phyloP scores from a whole-genome alignment of 768 basidiomycete genomes.

The Pleurotus salmoneostramineus region DNA sequence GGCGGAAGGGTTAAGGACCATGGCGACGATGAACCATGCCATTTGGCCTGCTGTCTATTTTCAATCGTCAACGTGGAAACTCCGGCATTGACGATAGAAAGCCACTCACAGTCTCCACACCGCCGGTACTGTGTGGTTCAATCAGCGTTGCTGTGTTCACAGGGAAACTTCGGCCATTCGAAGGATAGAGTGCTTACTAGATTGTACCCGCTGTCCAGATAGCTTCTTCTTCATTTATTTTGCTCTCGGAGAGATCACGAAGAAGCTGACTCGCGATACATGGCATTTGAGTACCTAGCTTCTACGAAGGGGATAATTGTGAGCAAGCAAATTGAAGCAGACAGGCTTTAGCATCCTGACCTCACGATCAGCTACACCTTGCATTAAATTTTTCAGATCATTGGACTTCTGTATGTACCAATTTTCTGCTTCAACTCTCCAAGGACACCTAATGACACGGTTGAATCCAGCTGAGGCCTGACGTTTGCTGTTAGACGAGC shows the following conservation, averaged over 20 bases:
- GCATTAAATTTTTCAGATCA: constrained; percentile 18
- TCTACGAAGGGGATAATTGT: no score
- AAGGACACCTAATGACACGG: neutral
- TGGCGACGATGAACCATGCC: constrained; percentile 1
- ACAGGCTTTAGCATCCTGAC: neutral
- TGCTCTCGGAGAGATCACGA: no score
- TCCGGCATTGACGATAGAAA: neutral
- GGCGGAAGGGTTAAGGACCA: constrained; percentile 1
- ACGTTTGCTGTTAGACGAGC: neutral
- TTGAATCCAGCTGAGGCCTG: neutral
- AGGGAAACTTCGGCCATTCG: neutral
- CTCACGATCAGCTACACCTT: constrained; percentile 9
- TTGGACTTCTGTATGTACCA: constrained; percentile 17
- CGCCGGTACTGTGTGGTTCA: constrained; percentile 6
- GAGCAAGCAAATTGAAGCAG: no score
- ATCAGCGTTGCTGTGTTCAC: neutral
- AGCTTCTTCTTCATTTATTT: no score
- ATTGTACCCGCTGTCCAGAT: constrained; percentile 11
- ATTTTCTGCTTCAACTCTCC: constrained; percentile 22
- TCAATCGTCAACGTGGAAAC: no score
- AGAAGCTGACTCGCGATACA: no score
- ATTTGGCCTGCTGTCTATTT: neutral
- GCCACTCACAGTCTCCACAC: constrained; percentile 16
- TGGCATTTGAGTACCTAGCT: no score
- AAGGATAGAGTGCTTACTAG: constrained; percentile 3